These are phyloP conservation scores for Holtermanniella nyarrowii DNA, from an alignment of 768 basidiomycete genomes.

Conservation along the genomic window DNA sequence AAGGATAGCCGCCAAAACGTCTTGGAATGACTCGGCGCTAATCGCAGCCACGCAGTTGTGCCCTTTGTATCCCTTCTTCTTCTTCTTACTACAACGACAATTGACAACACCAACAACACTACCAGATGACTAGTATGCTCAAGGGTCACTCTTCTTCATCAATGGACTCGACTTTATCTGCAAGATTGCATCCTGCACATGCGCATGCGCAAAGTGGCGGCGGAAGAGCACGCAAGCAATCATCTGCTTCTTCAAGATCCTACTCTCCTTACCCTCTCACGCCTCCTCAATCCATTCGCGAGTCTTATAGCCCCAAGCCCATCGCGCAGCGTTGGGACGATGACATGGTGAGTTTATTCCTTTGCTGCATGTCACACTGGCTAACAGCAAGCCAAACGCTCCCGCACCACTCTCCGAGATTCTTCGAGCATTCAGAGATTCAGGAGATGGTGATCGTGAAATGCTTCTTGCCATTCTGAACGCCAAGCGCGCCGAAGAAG, in stretches of 20 bases:
- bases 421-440: conserved; percentile 68
- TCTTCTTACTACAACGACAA: too few species aligned
- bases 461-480: conserved; percentile 83
- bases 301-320: neutral
- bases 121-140: neutral
- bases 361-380: neutral
- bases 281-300: neutral
- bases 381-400: conserved; percentile 44
- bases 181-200: too few species aligned
- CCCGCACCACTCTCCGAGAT: conserved; percentile 79
- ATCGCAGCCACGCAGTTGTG: too few species aligned
- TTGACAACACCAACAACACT: neutral
- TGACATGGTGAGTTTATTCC: neutral
- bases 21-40: too few species aligned
- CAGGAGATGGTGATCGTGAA: conserved; percentile 84
- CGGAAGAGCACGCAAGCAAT: neutral
- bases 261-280: neutral
- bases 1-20: too few species aligned
- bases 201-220: neutral
- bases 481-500: conserved; percentile 86
- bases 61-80: too few species aligned
- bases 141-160: neutral
- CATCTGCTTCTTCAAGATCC: neutral
- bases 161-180: neutral
- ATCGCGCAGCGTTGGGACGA: neutral